Conservation (phyloP, 805 yeast species). For the Candida arabinofermentans region DNA sequence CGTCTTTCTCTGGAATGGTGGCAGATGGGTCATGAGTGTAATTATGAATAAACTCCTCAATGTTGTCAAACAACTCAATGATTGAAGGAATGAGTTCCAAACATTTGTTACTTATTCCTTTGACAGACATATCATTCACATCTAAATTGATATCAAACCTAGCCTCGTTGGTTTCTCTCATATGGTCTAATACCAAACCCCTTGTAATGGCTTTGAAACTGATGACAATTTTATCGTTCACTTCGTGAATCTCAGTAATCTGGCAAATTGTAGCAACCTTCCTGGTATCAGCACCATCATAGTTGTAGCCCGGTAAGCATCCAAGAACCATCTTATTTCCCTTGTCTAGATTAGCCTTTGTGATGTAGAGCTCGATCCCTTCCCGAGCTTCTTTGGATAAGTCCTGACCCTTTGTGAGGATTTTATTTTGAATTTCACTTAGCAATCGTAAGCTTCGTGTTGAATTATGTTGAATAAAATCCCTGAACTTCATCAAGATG, state of each 20-base stretch:
- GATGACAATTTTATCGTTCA: slow-evolving; percentile 38
- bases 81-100: slow-evolving; percentile 3
- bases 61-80: slow-evolving; percentile 11
- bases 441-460: neutral
- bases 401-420: neutral
- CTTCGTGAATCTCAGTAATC: slow-evolving; percentile 44
- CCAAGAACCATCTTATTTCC: slow-evolving; percentile 17
- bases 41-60: slow-evolving; percentile 32
- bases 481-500: slow-evolving; percentile 30
- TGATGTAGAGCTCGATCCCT: slow-evolving; percentile 5
- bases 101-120: neutral
- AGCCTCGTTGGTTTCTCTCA: slow-evolving; percentile 1
- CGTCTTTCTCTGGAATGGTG: slow-evolving; percentile 3
- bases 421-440: neutral
- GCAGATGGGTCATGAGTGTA: slow-evolving; percentile 32
- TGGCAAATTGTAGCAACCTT: slow-evolving; percentile 39
- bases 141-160: slow-evolving; percentile 5
- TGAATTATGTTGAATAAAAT: neutral
- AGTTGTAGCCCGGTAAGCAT: slow-evolving; percentile 24
- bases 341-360: slow-evolving; percentile 3
- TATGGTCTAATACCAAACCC: slow-evolving; percentile 26
- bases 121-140: neutral
- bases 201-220: slow-evolving; percentile 49
- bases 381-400: slow-evolving; percentile 8
- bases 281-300: neutral